A percentile compares a stretch with the other conserved stretches of the same genome.
Conservation (phyloP, 257 asterid species). For the Orobanche coerulescens region DNA sequence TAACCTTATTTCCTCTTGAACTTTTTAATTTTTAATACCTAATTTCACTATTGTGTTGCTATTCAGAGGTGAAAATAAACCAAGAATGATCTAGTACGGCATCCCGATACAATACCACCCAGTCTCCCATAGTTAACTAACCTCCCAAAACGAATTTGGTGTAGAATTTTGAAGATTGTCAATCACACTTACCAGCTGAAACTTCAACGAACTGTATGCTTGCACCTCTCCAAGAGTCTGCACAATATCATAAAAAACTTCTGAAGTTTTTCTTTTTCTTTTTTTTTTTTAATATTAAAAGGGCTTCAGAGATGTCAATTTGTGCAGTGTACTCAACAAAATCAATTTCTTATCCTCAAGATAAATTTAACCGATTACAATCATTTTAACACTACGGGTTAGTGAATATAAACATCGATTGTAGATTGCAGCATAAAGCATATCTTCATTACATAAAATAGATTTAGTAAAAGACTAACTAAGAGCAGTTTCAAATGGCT, state of each 20-base stretch:
- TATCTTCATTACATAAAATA: background rate
- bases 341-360: background rate
- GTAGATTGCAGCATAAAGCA: background rate
- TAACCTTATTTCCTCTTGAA: background rate
- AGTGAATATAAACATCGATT: background rate
- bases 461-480: conserved; percentile 7
- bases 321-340: background rate
- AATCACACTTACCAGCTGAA: conserved; percentile 65
- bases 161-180: conserved; percentile 2
- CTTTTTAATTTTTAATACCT: background rate
- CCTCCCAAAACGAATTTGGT: too few species aligned
- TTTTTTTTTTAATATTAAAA: too few species aligned
- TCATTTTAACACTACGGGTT: conserved; percentile 3
- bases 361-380: too few species aligned
- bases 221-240: conserved; percentile 83
- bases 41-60: background rate
- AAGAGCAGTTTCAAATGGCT: conserved; percentile 25
- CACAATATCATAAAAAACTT: conserved; percentile 20
- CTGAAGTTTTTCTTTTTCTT: too few species aligned
- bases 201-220: conserved; percentile 58
- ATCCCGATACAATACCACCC: background rate
- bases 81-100: background rate
- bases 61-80: background rate
- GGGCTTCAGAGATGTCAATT: background rate
- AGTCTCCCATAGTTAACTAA: too few species aligned